These are phyloP conservation scores for Kodamaea plutei DNA, from an alignment of 1,139 yeast genomes.

Conservation along the genomic window DNA sequence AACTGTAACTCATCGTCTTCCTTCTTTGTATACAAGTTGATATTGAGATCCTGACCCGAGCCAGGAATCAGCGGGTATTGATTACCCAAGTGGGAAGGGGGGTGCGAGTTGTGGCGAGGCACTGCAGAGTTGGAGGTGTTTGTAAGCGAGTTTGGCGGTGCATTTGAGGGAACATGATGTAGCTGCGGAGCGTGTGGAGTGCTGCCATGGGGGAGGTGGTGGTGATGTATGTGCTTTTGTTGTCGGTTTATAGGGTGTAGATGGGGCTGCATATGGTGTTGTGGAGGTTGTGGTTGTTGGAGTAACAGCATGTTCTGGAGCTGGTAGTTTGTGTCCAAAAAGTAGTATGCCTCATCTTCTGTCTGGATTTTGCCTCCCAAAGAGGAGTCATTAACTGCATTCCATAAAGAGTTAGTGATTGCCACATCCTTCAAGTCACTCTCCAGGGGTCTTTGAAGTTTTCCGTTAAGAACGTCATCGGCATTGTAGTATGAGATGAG, in stretches of 20 bases:
- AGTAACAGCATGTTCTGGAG: slow-evolving; percentile 38
- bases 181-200: slow-evolving; percentile 1
- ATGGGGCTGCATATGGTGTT: slow-evolving; percentile 11
- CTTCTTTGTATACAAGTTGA: slow-evolving; percentile 6
- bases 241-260: too few species aligned
- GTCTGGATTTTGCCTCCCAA: slow-evolving; percentile 53
- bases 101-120: slow-evolving; percentile 14
- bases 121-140: slow-evolving; percentile 1
- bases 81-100: slow-evolving; percentile 10
- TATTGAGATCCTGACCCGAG: slow-evolving; percentile 8
- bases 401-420: slow-evolving; percentile 57
- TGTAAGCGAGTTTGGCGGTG: not conserved
- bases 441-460: slow-evolving; percentile 57
- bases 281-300: slow-evolving; percentile 11
- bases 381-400: slow-evolving; percentile 57
- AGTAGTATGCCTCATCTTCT: slow-evolving; percentile 52
- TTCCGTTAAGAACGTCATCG: slow-evolving; percentile 61
- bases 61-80: slow-evolving; percentile 11
- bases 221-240: slow-evolving; percentile 12
- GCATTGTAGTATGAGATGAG: slow-evolving; percentile 75
- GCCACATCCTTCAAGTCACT: slow-evolving; percentile 47
- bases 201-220: slow-evolving; percentile 8
- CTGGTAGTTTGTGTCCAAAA: slow-evolving; percentile 45
- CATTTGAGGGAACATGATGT: slow-evolving; percentile 1
- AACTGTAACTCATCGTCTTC: slow-evolving; percentile 9